Evolutionary conservation across 2,329 filamentous ascomycete species (phyloP).

Genomic region (Diplodia mutila): DNA sequence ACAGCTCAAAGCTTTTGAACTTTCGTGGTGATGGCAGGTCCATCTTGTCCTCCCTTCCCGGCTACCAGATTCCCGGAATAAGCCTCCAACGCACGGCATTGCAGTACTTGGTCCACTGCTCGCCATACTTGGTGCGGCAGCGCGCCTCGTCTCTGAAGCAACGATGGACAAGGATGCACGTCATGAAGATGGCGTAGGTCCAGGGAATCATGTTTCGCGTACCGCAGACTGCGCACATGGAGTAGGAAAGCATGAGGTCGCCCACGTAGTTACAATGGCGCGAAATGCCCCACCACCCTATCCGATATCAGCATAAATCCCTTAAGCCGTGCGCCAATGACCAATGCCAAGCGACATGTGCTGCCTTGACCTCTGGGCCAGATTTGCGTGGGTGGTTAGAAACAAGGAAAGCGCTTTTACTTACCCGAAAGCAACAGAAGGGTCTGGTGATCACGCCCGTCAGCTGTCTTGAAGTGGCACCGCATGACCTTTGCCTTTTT

Average conservation of each 20-base stretch:
- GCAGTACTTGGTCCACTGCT: constrained; percentile 51
- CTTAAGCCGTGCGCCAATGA: neutral
- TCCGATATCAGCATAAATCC: neutral
- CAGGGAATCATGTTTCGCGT: constrained; percentile 47
- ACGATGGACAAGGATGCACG: constrained; percentile 49
- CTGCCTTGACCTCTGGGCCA: neutral
- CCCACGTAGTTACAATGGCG: constrained; percentile 50
- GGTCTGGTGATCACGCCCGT: constrained; percentile 42
- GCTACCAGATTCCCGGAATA: constrained; percentile 44
- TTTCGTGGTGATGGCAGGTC: neutral
- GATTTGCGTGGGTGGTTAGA: neutral
- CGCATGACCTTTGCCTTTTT: constrained; percentile 45
- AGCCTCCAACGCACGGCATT: constrained; percentile 48
- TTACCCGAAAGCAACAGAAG: constrained; percentile 43
- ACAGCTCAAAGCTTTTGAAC: neutral
- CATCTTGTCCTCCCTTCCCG: neutral
- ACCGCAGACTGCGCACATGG: constrained; percentile 50
- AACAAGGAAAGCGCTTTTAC: neutral
- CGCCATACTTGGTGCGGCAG: constrained; percentile 52
- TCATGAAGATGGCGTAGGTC: constrained; percentile 54
- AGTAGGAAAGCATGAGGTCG: constrained; percentile 46
- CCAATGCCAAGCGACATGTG: neutral
- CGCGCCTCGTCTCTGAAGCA: constrained; percentile 52
- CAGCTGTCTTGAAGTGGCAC: constrained; percentile 47
- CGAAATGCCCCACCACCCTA: constrained; percentile 48